These are phyloP conservation scores for Akanthomyces muscarius DNA, from an alignment of 2,329 filamentous ascomycete species.

Conservation along the genomic window DNA sequence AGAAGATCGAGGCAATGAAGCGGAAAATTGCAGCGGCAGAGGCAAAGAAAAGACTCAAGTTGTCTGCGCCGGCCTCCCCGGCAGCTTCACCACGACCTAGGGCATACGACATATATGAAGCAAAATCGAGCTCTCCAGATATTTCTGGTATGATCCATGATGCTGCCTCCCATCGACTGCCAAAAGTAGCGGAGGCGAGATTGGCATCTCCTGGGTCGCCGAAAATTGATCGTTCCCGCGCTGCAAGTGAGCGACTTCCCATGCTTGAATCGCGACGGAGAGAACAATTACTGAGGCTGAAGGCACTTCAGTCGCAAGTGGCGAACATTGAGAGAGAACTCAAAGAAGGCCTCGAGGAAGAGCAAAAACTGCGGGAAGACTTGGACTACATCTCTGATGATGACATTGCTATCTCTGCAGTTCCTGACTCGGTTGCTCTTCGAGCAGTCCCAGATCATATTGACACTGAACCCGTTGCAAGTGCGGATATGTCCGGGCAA, in stretches of 20 bases:
- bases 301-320: conserved; percentile 44
- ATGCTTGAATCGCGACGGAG: conserved; percentile 34
- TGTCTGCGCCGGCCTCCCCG: conserved; percentile 30
- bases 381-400: conserved; percentile 19
- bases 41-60: conserved; percentile 47
- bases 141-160: background rate
- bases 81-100: conserved; percentile 23
- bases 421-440: background rate
- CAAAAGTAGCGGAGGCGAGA: conserved; percentile 9
- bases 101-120: conserved; percentile 13
- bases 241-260: conserved; percentile 35
- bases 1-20: conserved; percentile 59
- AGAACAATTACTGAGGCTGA: conserved; percentile 43
- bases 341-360: conserved; percentile 33
- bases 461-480: background rate
- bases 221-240: conserved; percentile 24
- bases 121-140: conserved; percentile 11
- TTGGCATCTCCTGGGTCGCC: conserved; percentile 24
- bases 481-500: background rate
- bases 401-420: background rate
- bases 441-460: background rate
- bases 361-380: conserved; percentile 31
- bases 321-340: conserved; percentile 47
- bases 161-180: background rate
- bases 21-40: conserved; percentile 56